Evolutionary conservation across 208 protist genomes (phyloP), one percentile per base, ranked within the genome.

Genomic region (Wallacemonas sp.): DNA sequence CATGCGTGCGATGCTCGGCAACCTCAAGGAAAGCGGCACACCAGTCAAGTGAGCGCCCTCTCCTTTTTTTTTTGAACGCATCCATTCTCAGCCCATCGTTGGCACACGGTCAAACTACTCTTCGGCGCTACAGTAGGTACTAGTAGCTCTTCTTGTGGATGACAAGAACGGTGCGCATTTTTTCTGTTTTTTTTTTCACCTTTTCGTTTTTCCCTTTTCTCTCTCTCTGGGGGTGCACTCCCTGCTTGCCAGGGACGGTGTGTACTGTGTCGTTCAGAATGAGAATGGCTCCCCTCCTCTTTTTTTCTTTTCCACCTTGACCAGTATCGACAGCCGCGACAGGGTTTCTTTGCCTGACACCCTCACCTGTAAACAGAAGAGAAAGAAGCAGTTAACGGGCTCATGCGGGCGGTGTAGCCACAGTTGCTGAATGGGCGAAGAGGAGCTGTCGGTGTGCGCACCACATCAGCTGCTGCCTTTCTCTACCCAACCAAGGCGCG

Each of bases 1-100:
- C 44, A 94, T 94, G 89, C 79, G 88, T 32, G 69, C 60, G 22
- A 78, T 93, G 48, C 63, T 93, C 3, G 71, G 61, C 24, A 76
- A 68, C 6, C 69, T 93, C 38, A 75, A 68, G 55, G 60, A 57
- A 24, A 26, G 50, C 50, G 50, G 50, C 30, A 34, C 50, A 37
- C 9, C 22, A 26, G 38, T 62, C 15, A 48, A 62, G 22, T 44
- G 32, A 62, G 30, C 15, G 4, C 12, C 12, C n/a, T n/a, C n/a
- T 38, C 26, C 17, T 10, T 54, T 44, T 32, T 13, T 36, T 42
- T 10, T 24, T 27, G 13, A 10, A 57, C 15, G 15, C 63, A 61
- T 30, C n/a, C 53, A 26, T 52, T 21, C 27, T 37, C 52, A 38
- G 21, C 30, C 17, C 15, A 45, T 24, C 37, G 55, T 13, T 32